Percentiles rank a stretch among this genome's conserved stretches.
phyloP scores from a whole-genome alignment of 208 protist species.

The Crithidia brevicula region DNA sequence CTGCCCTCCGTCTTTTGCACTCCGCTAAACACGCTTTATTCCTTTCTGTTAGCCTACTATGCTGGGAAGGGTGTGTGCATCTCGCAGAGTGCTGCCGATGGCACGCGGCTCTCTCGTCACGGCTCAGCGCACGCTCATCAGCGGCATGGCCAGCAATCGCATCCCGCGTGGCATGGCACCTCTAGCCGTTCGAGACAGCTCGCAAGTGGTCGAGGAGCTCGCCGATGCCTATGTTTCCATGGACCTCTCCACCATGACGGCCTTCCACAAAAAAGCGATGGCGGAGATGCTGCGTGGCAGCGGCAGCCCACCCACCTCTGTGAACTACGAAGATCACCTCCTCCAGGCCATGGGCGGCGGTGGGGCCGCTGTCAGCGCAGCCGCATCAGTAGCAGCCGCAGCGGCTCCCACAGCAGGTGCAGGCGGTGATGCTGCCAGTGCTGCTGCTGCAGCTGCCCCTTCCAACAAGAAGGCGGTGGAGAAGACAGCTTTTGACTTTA shows the following conservation, averaged over 20 bases:
- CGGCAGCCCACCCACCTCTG: constrained; percentile 3
- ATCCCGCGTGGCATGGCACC: constrained; percentile 55
- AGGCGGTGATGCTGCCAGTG: background rate
- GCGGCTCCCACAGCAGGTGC: constrained; percentile 8
- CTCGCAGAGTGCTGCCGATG: background rate
- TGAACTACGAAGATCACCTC: constrained; percentile 71
- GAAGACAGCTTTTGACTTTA: constrained; percentile 70
- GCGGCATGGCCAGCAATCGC: constrained; percentile 41
- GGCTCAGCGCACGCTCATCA: constrained; percentile 28
- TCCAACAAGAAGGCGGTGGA: constrained; percentile 67
- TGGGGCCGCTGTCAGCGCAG: background rate
- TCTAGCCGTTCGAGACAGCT: constrained; percentile 48
- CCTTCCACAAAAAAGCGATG: constrained; percentile 66
- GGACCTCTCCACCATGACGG: constrained; percentile 52
- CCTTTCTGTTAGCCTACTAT: background rate
- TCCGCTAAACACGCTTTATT: background rate
- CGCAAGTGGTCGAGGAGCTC: constrained; percentile 58
- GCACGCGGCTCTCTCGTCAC: background rate
- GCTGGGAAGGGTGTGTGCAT: background rate
- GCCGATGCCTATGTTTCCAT: constrained; percentile 76
- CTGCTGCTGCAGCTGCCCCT: constrained; percentile 16
- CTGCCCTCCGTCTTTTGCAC: background rate
- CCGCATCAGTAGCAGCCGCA: constrained; percentile 19
- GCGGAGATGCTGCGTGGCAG: constrained; percentile 52
- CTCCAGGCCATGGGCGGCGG: constrained; percentile 62